Conservation (phyloP, 441 rosid genomes). For the Sinapis alba region DNA sequence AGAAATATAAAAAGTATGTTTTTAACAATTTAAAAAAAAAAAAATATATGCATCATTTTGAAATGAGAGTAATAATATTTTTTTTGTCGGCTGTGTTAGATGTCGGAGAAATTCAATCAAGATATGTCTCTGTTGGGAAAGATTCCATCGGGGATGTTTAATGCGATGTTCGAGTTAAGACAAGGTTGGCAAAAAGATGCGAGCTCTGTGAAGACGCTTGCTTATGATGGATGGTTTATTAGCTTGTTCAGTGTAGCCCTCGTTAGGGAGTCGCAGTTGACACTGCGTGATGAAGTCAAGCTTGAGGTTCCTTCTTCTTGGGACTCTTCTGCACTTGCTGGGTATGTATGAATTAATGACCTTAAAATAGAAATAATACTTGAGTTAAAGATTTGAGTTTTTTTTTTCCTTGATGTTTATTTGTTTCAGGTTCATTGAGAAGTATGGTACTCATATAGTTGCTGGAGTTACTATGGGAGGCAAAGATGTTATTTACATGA, state of each 20-base stretch:
- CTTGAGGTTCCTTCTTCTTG: slow-evolving; percentile 83
- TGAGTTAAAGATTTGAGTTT: background rate
- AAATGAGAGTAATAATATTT: too few relatives aligned
- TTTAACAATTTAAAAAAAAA: too few relatives aligned
- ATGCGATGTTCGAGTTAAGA: slow-evolving; percentile 73
- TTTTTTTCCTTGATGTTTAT: background rate
- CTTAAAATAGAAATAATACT: too few relatives aligned
- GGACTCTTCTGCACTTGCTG: slow-evolving; percentile 89
- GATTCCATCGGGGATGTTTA: slow-evolving; percentile 82
- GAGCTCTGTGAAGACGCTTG: slow-evolving; percentile 54
- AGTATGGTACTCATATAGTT: slow-evolving; percentile 85
- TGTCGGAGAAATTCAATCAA: slow-evolving; percentile 94
- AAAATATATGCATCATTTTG: too few relatives aligned
- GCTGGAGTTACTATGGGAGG: slow-evolving; percentile 97
- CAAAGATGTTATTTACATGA: slow-evolving; percentile 76
- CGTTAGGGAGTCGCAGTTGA: slow-evolving; percentile 58
- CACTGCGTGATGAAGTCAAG: slow-evolving; percentile 65
- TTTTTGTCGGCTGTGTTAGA: slow-evolving; percentile 49
- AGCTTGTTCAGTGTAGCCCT: slow-evolving; percentile 80
- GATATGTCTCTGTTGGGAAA: slow-evolving; percentile 71
- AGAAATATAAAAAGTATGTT: too few relatives aligned
- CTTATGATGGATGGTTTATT: slow-evolving; percentile 93
- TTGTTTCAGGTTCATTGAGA: slow-evolving; percentile 76
- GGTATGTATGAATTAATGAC: slow-evolving; percentile 48
- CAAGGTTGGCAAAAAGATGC: slow-evolving; percentile 90